Percentiles rank a stretch among this genome's conserved stretches.
These are phyloP conservation scores for Colletotrichum limetticola DNA, from an alignment of 2,329 filamentous ascomycete genomes.

Conservation along the genomic window DNA sequence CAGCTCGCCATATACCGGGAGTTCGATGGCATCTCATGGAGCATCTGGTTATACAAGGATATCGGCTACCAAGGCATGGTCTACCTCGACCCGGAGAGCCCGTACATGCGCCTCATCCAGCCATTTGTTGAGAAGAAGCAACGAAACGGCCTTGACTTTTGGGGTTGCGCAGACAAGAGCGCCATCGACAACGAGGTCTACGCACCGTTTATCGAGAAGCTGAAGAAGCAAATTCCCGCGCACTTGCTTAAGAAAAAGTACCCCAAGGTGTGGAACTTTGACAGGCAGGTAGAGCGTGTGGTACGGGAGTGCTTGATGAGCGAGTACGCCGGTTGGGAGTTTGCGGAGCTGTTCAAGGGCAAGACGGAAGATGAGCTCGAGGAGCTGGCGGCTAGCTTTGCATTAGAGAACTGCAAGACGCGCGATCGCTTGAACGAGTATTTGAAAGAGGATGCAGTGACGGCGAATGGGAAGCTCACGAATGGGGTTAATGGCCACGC, in stretches of 20 bases:
- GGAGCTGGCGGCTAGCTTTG: slow-evolving; percentile 61
- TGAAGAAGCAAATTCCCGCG: slow-evolving; percentile 55
- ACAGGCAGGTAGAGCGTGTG: slow-evolving; percentile 59
- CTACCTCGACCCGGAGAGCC: slow-evolving; percentile 55
- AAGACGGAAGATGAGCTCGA: slow-evolving; percentile 64
- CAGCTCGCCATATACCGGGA: slow-evolving; percentile 53
- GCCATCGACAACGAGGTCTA: slow-evolving; percentile 50
- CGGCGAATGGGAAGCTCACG: background rate
- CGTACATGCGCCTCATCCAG: slow-evolving; percentile 61
- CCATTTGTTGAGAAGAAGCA: slow-evolving; percentile 67
- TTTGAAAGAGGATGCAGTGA: slow-evolving; percentile 53
- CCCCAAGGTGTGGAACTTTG: slow-evolving; percentile 61
- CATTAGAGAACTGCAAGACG: slow-evolving; percentile 63
- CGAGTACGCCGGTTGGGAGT: slow-evolving; percentile 62
- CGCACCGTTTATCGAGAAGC: slow-evolving; percentile 49
- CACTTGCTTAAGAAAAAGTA: slow-evolving; percentile 56
- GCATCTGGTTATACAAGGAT: slow-evolving; percentile 70
- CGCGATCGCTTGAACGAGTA: slow-evolving; percentile 63
- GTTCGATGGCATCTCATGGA: slow-evolving; percentile 59
- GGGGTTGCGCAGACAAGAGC: slow-evolving; percentile 53
- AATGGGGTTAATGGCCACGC: background rate
- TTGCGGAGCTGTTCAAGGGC: slow-evolving; percentile 63
- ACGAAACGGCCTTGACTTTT: slow-evolving; percentile 62
- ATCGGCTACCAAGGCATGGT: slow-evolving; percentile 67
- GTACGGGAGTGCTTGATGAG: slow-evolving; percentile 54